Evolutionary conservation across 768 basidiomycete species (phyloP).

Genomic region (Leccinum subgranulosum): DNA sequence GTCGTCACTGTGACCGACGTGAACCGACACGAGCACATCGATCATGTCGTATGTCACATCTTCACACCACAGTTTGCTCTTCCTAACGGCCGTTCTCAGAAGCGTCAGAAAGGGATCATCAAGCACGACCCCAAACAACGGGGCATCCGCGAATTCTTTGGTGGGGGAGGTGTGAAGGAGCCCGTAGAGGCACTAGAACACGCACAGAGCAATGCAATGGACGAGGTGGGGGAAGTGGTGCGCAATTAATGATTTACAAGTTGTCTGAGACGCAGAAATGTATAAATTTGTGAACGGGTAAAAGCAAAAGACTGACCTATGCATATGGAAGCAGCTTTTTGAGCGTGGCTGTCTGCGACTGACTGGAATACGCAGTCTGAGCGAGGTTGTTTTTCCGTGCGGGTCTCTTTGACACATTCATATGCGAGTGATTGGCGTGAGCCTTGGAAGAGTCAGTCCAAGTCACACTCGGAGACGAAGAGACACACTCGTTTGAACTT

Average conservation of each 20-base stretch:
- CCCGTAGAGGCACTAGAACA: slow-evolving; percentile 10
- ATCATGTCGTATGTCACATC: slow-evolving; percentile 47
- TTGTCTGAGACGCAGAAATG: slow-evolving; percentile 8
- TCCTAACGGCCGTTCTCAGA: slow-evolving; percentile 34
- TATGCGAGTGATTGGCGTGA: slow-evolving; percentile 68
- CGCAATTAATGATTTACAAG: slow-evolving; percentile 7
- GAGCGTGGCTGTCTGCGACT: slow-evolving; percentile 61
- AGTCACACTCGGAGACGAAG: not conserved
- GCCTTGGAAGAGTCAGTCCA: slow-evolving; percentile 39
- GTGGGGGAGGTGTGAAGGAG: slow-evolving; percentile 28
- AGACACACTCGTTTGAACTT: slow-evolving; percentile 70
- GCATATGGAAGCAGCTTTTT: slow-evolving; percentile 76
- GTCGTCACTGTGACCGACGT: slow-evolving; percentile 47
- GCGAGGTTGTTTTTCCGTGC: slow-evolving; percentile 64
- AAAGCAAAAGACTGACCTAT: slow-evolving; percentile 13
- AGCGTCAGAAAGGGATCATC: slow-evolving; percentile 74
- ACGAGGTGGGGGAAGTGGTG: slow-evolving; percentile 18
- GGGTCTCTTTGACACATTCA: slow-evolving; percentile 66
- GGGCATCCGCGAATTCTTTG: slow-evolving; percentile 74
- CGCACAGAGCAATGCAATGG: slow-evolving; percentile 27
- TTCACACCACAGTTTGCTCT: not conserved
- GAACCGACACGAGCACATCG: slow-evolving; percentile 55
- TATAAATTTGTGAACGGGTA: not conserved
- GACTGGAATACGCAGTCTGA: slow-evolving; percentile 62
- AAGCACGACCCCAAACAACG: slow-evolving; percentile 74